Evolutionary conservation across 352 stramenopile genomes (phyloP).

Genomic region (Albugo laibachii): DNA sequence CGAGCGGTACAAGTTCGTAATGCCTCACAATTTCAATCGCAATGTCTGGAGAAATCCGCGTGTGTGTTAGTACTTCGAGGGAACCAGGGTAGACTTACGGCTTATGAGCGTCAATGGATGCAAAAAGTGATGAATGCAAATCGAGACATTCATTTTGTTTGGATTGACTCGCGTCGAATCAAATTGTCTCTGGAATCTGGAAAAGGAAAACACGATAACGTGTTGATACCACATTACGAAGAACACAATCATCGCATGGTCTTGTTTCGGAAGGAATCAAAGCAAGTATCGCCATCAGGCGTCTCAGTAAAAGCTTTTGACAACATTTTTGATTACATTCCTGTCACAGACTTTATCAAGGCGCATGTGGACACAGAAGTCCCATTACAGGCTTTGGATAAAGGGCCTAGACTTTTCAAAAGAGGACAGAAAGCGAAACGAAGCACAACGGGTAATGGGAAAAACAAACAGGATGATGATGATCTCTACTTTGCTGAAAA

Average conservation of each 20-base stretch:
- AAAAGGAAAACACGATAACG: not conserved
- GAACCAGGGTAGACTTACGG: constrained; percentile 16
- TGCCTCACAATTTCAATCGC: constrained; percentile 34
- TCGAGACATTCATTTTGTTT: constrained; percentile 42
- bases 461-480: too few species aligned
- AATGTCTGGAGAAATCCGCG: constrained; percentile 32
- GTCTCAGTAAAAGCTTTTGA: not conserved
- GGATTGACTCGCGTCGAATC: constrained; percentile 36
- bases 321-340: too few species aligned
- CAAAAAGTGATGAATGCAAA: constrained; percentile 30
- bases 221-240: not conserved
- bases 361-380: too few species aligned
- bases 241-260: constrained; percentile 24
- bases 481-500: too few species aligned
- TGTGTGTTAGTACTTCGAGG: constrained; percentile 45
- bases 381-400: too few species aligned
- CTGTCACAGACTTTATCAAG: too few species aligned
- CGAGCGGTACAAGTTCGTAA: constrained; percentile 32
- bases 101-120: constrained; percentile 58
- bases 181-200: constrained; percentile 39
- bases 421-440: too few species aligned
- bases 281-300: not conserved
- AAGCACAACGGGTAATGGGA: too few species aligned
- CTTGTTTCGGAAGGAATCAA: constrained; percentile 23
- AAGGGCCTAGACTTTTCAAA: too few species aligned